Base-by-base conservation (phyloP, 2,329 filamentous ascomycete genomes). In the Pseudonectria buxi region DNA sequence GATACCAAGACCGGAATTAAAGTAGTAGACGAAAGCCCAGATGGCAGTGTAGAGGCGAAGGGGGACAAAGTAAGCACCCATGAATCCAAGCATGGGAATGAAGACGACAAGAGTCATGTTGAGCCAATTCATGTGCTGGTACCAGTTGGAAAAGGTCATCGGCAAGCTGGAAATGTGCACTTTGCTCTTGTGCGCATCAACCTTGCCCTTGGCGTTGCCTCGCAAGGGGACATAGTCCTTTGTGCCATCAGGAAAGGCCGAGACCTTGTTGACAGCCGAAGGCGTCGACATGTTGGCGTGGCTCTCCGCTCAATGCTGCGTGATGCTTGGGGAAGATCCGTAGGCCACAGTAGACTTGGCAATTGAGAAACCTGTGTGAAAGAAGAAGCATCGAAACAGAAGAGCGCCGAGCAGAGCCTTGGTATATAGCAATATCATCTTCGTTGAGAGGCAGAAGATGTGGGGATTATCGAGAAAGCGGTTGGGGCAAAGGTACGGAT, bases 81-180 rank as follows among this genome's bases (percentile, higher is more conserved):
- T 63, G 56, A 83, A 74, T 44, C 88, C 88, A 39, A 76, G 69
- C 31, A 89, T 43, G 28, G 89, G 88, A 30, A 94, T 74, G 49
- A 83, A 71, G 47, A 94, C 63, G 58, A 94, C 89, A 59, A 95
- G 75, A 43, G 72, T 74, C 44, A 86, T 81, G 63, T 94, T 95
- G 49, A 95, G 74, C 87, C 88, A 95, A 74, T 94, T 88, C 70
- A 95, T 75, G 59, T 95, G 88, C 68, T 89, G 83, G 67, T 88
- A 81, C 85, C 86, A 92, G 70, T 94, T 95, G 54, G 72, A 68
- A 63, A 71, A 74, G 40, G 86, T 94, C 51, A 94, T 81, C 38
- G 84, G 83, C 45, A 76, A 76, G 46, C 94, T 87, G 46, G 86
- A 79, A 64, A 94, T 92, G 64, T 94, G 87, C 55, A 82, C 75